Evolutionary conservation across 2,329 filamentous ascomycete species (phyloP), one percentile per base, ranked within the genome.

Genomic region (Claviceps africana): DNA sequence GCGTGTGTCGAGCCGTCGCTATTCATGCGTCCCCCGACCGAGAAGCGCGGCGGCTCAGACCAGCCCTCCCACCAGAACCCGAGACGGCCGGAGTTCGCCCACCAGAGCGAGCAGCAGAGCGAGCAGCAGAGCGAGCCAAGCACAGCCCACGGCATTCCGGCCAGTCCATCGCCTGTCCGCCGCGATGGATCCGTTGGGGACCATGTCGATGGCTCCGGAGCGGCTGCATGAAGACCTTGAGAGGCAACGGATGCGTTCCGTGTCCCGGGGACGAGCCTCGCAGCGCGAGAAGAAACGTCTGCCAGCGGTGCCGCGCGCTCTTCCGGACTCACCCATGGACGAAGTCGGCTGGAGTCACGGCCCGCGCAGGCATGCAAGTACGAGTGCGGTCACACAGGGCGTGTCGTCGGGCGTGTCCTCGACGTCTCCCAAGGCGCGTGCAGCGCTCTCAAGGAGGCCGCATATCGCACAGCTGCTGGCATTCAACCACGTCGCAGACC

Each of bases 91-190:
- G 2, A 43, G 21, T 19, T 52, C 53, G 15, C 42, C 50, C n/a
- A n/a, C n/a, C n/a, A n/a, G n/a, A n/a, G n/a, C n/a, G n/a, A n/a
- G n/a, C n/a, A n/a, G n/a, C n/a, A n/a, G n/a, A n/a, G n/a, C n/a
- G n/a, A n/a, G n/a, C n/a, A 33, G 30, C 19, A 50, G 42, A 37
- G n/a, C 3, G 21, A 47, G 43, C 39, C 69, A 67, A 39, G 64
- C 66, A 17, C 71, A 73, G 2, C 74, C 76, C 2, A 72, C 74
- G 1, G 67, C 72, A 0, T 62, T 79, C 40, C 64, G 70, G 28
- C 69, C 73, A 54, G 71, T 75, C 1, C 70, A 76, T 6, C 75
- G 76, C 1, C 63, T 80, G 10, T 81, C 77, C 1, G 71, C 77
- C 47, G 75, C 80, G 2, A 64, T 72, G 50, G 77, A 81, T 53